These are phyloP conservation scores for Russula sp. DNA, from an alignment of 768 basidiomycete species.

Conservation along the genomic window DNA sequence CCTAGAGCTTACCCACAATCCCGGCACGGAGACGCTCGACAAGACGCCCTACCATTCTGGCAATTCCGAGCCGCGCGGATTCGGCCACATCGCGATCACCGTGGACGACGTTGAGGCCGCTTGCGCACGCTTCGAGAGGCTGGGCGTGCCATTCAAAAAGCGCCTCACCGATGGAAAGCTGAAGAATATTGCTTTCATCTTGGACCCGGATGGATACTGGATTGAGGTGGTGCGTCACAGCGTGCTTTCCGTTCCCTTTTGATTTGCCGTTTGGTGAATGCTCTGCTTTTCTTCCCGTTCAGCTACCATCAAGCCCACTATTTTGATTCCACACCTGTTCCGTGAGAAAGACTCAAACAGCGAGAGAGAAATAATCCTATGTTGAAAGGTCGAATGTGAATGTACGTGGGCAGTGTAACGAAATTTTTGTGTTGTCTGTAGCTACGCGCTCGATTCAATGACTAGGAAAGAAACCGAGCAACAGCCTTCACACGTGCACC, in stretches of 20 bases:
- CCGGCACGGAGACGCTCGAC: slow-evolving; percentile 81
- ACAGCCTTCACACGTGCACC: too few relatives aligned
- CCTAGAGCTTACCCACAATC: slow-evolving; percentile 85
- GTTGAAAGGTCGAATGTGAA: neutral
- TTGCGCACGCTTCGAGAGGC: slow-evolving; percentile 75
- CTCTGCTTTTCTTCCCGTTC: neutral
- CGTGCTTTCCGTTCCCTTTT: neutral
- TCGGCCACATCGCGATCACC: slow-evolving; percentile 87
- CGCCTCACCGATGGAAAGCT: slow-evolving; percentile 81
- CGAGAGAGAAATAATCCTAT: neutral
- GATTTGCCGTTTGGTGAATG: neutral
- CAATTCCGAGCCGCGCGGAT: slow-evolving; percentile 77
- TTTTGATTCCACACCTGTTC: neutral
- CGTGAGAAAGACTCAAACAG: neutral
- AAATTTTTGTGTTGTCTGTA: neutral
- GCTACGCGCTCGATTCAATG: neutral
- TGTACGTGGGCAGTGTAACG: neutral
- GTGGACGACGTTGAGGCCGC: slow-evolving; percentile 81
- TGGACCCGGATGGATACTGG: slow-evolving; percentile 71
- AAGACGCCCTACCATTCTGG: slow-evolving; percentile 86
- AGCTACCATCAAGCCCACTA: slow-evolving; percentile 9
- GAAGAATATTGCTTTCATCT: slow-evolving; percentile 77
- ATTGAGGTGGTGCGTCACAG: slow-evolving; percentile 28
- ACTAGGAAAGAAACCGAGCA: too few relatives aligned
- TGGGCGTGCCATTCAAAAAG: slow-evolving; percentile 87